These are phyloP conservation scores for Piromyces sp. DNA, from an alignment of 192 early-diverging fungal genomes.

Conservation along the genomic window DNA sequence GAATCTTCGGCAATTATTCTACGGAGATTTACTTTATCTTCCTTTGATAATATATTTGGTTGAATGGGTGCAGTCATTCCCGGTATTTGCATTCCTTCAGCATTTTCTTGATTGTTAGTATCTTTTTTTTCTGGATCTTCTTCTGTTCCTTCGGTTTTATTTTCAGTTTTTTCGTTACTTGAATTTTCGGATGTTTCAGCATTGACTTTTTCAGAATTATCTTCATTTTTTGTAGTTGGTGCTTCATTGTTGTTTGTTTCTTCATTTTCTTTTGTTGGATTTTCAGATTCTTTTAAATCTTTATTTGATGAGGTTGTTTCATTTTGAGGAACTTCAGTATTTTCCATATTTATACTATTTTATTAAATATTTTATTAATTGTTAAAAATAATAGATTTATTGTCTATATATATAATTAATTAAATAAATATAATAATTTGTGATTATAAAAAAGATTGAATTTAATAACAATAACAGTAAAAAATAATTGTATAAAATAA, in stretches of 20 bases:
- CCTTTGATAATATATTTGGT: not conserved
- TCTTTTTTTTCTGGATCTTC: not conserved
- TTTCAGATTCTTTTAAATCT: not conserved
- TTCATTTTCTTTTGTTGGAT: not conserved
- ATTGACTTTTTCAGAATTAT: not conserved
- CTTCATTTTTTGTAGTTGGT: not conserved
- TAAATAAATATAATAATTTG: too few relatives aligned
- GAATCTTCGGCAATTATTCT: slow-evolving; percentile 33
- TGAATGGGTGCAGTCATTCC: not conserved
- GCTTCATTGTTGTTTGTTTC: not conserved
- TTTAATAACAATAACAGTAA: too few relatives aligned
- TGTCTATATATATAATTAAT: too few relatives aligned
- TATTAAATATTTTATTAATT: not conserved
- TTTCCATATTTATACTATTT: not conserved
- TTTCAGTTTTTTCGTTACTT: not conserved
- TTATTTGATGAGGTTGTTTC: not conserved
- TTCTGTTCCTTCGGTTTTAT: not conserved
- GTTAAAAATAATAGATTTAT: too few relatives aligned
- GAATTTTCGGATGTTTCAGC: not conserved
- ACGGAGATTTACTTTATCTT: slow-evolving; percentile 1
- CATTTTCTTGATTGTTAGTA: not conserved
- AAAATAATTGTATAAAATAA: too few relatives aligned
- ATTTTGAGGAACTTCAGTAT: not conserved
- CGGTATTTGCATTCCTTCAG: not conserved
- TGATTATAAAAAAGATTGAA: too few relatives aligned